Conservation (phyloP, 1,284 basidiomycete species). For the Earliella scabrosa region DNA sequence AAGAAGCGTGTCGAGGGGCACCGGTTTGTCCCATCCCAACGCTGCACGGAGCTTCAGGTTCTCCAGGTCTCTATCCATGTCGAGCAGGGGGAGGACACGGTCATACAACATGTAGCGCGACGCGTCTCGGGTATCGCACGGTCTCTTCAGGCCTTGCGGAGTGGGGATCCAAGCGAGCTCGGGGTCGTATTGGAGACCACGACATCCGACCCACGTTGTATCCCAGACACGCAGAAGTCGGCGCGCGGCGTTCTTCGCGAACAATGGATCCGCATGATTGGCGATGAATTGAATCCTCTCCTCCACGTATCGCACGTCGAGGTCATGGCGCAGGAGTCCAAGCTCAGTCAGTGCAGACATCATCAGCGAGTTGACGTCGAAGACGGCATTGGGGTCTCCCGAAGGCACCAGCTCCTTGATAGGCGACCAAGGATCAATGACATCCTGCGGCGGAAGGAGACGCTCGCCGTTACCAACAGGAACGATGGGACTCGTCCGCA, state of each 20-base stretch:
- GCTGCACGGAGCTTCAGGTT: slow-evolving; percentile 3
- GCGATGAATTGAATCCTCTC: slow-evolving; percentile 7
- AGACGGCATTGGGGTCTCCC: slow-evolving; percentile 7
- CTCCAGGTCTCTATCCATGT: not conserved
- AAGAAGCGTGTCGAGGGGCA: slow-evolving; percentile 14
- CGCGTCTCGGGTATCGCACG: slow-evolving; percentile 12
- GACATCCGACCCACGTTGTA: slow-evolving; percentile 3
- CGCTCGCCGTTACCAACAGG: slow-evolving; percentile 3
- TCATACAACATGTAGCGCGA: slow-evolving; percentile 16
- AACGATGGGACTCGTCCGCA: slow-evolving; percentile 11
- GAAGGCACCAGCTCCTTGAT: slow-evolving; percentile 10
- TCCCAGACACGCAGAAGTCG: slow-evolving; percentile 2
- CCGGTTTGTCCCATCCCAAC: slow-evolving; percentile 17
- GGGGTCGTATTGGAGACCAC: not conserved
- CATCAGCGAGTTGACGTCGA: not conserved
- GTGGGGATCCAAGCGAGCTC: slow-evolving; percentile 16
- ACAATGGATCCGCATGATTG: not conserved
- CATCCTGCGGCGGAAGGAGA: slow-evolving; percentile 8
- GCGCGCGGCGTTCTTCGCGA: not conserved
- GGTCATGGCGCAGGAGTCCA: slow-evolving; percentile 4
- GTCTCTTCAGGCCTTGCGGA: not conserved
- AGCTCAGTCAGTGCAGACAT: not conserved
- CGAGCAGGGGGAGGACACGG: slow-evolving; percentile 13
- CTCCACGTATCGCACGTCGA: slow-evolving; percentile 6
- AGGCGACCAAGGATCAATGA: slow-evolving; percentile 13